These are phyloP conservation scores for Peribolospora kevripleyi DNA, from an alignment of 768 basidiomycete genomes.

Conservation along the genomic window DNA sequence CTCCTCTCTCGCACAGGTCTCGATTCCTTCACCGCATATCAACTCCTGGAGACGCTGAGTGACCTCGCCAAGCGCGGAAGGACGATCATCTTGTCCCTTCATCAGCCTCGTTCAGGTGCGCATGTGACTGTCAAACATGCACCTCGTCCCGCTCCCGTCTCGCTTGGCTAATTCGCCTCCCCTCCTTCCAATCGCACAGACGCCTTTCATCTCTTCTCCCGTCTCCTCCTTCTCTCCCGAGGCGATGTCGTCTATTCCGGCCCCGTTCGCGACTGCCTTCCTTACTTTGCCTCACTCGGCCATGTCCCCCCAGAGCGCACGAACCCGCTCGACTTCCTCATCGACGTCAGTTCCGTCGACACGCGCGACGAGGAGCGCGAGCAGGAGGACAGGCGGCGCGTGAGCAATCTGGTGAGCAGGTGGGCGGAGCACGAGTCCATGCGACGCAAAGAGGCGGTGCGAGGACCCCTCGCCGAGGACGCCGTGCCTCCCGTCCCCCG, in stretches of 20 bases:
- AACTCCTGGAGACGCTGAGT: conserved; percentile 23
- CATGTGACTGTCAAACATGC: too few species aligned
- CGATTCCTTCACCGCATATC: conserved; percentile 16
- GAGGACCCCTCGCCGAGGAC: neutral
- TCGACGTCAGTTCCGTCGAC: conserved; percentile 25
- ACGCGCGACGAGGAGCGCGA: conserved; percentile 22
- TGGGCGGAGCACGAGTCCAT: conserved; percentile 16
- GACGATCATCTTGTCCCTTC: conserved; percentile 38
- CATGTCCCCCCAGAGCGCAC: conserved; percentile 16
- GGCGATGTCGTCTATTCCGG: conserved; percentile 29
- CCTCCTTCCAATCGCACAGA: neutral
- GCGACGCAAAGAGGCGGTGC: neutral
- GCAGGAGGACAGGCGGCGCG: conserved; percentile 18
- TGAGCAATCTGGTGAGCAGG: conserved; percentile 18
- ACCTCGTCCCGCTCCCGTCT: too few species aligned
- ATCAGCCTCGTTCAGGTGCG: conserved; percentile 40
- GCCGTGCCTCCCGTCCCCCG: too few species aligned
- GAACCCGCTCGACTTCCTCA: conserved; percentile 26
- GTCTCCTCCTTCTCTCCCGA: conserved; percentile 31
- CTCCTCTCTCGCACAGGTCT: conserved; percentile 2
- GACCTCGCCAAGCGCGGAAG: conserved; percentile 24
- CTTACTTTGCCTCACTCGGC: conserved; percentile 22
- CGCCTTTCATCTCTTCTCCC: conserved; percentile 30
- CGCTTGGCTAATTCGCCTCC: neutral
- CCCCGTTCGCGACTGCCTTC: conserved; percentile 13